Percentiles rank a stretch among this genome's conserved stretches.
Conservation (phyloP, 305 asterid species). For the Fraxinus latifolia region DNA sequence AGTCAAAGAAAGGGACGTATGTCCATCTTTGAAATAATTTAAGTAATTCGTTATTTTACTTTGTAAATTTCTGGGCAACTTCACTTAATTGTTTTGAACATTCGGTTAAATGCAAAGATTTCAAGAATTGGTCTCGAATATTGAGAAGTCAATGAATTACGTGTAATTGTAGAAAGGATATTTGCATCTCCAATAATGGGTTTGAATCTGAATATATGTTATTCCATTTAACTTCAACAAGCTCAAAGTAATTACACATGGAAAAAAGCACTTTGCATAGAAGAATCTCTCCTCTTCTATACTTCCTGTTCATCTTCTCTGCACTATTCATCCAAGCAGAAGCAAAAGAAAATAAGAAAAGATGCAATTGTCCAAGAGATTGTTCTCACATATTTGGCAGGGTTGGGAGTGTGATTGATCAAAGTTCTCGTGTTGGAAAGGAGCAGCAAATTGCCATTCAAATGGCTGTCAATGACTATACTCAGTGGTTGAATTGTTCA, state of each 20-base stretch:
- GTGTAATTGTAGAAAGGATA: not conserved
- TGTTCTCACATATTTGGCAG: not conserved
- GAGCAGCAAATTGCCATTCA: not conserved
- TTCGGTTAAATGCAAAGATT: not conserved
- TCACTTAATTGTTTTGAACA: not conserved
- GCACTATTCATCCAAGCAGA: not conserved
- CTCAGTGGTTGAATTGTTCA: not conserved
- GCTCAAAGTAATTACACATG: not conserved
- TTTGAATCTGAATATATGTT: not conserved
- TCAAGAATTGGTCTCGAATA: not conserved
- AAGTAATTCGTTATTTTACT: not conserved
- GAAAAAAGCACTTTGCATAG: not conserved
- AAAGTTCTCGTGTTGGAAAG: not conserved
- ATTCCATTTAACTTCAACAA: not conserved
- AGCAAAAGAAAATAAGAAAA: not conserved
- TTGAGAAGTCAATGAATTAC: not conserved
- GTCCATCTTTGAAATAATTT: not conserved
- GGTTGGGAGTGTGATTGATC: not conserved
- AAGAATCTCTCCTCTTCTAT: not conserved
- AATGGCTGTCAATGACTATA: not conserved
- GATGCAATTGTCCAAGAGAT: not conserved
- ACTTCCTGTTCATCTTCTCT: not conserved
- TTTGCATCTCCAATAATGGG: not conserved
- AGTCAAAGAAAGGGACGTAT: not conserved
- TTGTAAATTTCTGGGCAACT: not conserved